Percentiles rank a stretch among this genome's conserved stretches.
phyloP scores from a whole-genome alignment of 345 rosid genomes.

The Garcia nutans region DNA sequence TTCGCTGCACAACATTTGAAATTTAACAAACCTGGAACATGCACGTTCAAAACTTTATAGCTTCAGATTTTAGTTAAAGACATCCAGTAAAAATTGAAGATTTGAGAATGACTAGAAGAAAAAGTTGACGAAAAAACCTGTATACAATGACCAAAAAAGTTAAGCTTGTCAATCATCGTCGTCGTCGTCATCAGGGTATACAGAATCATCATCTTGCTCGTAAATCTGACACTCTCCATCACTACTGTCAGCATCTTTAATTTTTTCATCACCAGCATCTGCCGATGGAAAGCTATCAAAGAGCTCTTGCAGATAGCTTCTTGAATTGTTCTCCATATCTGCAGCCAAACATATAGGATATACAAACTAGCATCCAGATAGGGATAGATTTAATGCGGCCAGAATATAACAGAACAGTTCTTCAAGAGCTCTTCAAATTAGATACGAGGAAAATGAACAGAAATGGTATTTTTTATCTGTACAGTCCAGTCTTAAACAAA shows the following conservation, averaged over 20 bases:
- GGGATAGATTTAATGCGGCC: not conserved
- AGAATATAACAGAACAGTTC: too few species aligned
- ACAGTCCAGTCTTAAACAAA: slow-evolving; percentile 2
- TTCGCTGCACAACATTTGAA: not conserved
- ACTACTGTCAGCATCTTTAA: slow-evolving; percentile 46
- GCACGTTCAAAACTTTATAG: not conserved
- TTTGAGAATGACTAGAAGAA: not conserved
- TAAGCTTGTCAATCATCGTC: slow-evolving; percentile 16
- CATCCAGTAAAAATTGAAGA: not conserved
- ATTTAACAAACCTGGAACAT: not conserved
- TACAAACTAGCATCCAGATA: slow-evolving; percentile 5
- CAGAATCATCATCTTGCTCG: slow-evolving; percentile 71
- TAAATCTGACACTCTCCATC: slow-evolving; percentile 82
- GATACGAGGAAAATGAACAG: not conserved
- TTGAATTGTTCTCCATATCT: slow-evolving; percentile 69
- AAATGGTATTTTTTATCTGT: not conserved
- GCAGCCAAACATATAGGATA: slow-evolving; percentile 54
- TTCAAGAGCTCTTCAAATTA: not conserved
- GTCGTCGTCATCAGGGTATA: slow-evolving; percentile 24
- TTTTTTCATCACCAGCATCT: slow-evolving; percentile 37
- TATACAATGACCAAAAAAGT: not conserved
- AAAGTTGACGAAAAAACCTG: not conserved
- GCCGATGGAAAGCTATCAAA: slow-evolving; percentile 72
- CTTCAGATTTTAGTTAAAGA: not conserved
- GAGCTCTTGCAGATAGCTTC: slow-evolving; percentile 78